Conservation (phyloP, 768 basidiomycete species). For the Leucogyrophana mollusca region DNA sequence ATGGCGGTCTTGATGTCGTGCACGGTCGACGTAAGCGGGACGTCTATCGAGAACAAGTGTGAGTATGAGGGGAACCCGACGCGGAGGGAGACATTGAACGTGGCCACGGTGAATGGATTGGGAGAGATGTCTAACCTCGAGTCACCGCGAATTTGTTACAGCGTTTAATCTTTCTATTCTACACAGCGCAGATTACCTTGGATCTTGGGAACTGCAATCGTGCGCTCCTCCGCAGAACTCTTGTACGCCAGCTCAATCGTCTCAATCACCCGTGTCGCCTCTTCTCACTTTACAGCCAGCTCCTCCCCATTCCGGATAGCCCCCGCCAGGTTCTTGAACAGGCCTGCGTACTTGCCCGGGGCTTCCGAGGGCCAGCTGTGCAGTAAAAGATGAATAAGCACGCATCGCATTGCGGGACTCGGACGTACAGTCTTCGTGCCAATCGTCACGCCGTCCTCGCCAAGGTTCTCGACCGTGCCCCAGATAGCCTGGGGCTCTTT, state of each 20-base stretch:
- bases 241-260: slow-evolving; percentile 73
- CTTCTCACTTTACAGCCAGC: slow-evolving; percentile 68
- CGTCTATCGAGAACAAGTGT: slow-evolving; percentile 59
- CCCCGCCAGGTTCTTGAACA: slow-evolving; percentile 66
- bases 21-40: slow-evolving; percentile 48
- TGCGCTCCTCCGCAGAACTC: slow-evolving; percentile 62
- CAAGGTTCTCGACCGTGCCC: slow-evolving; percentile 60
- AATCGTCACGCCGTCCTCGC: slow-evolving; percentile 38
- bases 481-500: slow-evolving; percentile 61
- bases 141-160: neutral
- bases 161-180: neutral
- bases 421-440: slow-evolving; percentile 27
- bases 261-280: slow-evolving; percentile 69
- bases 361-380: slow-evolving; percentile 63
- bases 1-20: slow-evolving; percentile 70
- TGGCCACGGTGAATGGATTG: no score
- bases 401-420: slow-evolving; percentile 15
- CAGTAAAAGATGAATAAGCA: slow-evolving; percentile 15
- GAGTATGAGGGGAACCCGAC: slow-evolving; percentile 79
- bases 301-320: slow-evolving; percentile 56
- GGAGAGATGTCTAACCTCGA: no score
- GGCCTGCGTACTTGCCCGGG: slow-evolving; percentile 54
- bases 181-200: no score
- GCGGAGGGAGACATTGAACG: slow-evolving; percentile 39
- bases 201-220: slow-evolving; percentile 30